Conservation (phyloP, 1,284 basidiomycete genomes). For the Pyrrhoderma lamaoense region DNA sequence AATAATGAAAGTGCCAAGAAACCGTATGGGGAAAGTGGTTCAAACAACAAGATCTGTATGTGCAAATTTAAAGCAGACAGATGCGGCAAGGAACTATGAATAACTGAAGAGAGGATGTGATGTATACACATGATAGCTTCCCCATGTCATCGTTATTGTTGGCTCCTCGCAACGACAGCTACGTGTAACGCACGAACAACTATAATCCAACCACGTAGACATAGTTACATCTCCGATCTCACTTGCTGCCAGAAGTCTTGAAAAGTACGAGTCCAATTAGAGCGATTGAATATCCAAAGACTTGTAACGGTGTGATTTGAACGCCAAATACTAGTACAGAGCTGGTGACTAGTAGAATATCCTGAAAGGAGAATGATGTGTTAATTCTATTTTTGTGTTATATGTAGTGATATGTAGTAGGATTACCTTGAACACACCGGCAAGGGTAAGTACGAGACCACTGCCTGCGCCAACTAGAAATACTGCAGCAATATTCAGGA, state of each 20-base stretch:
- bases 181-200: neutral
- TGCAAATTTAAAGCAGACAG: no score
- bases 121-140: no score
- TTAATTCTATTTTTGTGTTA: neutral
- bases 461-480: conserved; percentile 88
- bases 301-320: conserved; percentile 74
- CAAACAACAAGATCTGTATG: no score
- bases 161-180: no score
- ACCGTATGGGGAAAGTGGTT: no score
- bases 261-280: conserved; percentile 75
- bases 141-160: no score
- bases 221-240: conserved; percentile 8
- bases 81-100: no score
- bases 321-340: conserved; percentile 82
- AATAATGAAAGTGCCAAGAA: neutral
- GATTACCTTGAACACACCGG: conserved; percentile 86
- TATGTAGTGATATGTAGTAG: neutral
- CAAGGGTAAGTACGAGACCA: conserved; percentile 86
- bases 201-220: no score
- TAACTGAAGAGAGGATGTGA: no score
- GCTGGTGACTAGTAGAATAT: conserved; percentile 89
- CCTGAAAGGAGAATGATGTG: conserved; percentile 35
- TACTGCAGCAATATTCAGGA: conserved; percentile 89
- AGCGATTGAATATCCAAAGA: conserved; percentile 82
- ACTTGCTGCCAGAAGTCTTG: conserved; percentile 73